These are phyloP conservation scores for Tulasnella calospora DNA, from an alignment of 768 basidiomycete genomes.

Conservation along the genomic window DNA sequence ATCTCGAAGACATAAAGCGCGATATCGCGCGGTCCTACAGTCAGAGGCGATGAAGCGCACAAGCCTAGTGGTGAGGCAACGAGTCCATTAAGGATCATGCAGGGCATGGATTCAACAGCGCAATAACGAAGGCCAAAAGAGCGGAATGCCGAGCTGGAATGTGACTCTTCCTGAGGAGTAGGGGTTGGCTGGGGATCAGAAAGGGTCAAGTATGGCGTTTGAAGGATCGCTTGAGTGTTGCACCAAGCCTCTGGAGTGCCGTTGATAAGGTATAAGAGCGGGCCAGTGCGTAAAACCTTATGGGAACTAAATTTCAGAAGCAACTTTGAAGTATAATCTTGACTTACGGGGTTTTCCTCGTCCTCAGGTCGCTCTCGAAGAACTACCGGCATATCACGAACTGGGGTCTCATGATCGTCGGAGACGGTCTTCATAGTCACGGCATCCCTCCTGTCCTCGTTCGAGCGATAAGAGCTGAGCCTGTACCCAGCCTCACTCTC, in stretches of 20 bases:
- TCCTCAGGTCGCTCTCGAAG: background rate
- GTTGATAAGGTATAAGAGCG: constrained; percentile 2
- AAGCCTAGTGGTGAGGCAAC: background rate
- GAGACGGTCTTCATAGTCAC: background rate
- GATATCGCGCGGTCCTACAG: background rate
- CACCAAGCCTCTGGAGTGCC: background rate
- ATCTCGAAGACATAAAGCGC: constrained; percentile 22
- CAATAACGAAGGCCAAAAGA: constrained; percentile 15
- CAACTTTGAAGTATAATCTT: background rate
- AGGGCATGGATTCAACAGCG: constrained; percentile 21
- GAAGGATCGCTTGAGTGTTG: constrained; percentile 18
- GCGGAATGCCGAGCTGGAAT: background rate
- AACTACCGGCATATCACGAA: background rate
- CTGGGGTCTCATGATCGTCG: background rate
- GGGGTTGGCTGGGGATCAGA: background rate
- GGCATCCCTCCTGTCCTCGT: background rate
- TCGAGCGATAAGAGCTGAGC: background rate
- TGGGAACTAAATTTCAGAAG: background rate
- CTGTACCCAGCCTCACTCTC: background rate
- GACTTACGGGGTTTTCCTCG: background rate
- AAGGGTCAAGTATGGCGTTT: constrained; percentile 6
- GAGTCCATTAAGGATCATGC: background rate
- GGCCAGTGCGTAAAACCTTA: constrained; percentile 12
- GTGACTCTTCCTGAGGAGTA: background rate
- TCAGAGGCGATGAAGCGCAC: background rate